phyloP scores from a whole-genome alignment of 495 filamentous ascomycete genomes.

The Talaromyces adpressus region DNA sequence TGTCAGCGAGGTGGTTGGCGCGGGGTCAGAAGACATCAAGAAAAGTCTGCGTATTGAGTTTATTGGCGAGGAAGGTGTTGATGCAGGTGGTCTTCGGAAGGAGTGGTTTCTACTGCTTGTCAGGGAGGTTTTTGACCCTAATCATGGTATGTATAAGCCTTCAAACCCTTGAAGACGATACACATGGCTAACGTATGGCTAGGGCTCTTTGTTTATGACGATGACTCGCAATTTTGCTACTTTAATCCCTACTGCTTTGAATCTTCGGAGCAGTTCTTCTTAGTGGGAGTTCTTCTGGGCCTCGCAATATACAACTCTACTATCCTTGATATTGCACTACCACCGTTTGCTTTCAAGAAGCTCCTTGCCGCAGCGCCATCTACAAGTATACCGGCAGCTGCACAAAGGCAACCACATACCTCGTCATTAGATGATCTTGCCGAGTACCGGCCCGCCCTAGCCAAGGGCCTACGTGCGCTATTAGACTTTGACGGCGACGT shows the following conservation, averaged over 20 bases:
- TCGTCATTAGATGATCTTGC: slow-evolving; percentile 80
- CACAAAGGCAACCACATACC: slow-evolving; percentile 54
- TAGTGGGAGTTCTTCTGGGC: slow-evolving; percentile 83
- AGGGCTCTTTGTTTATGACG: slow-evolving; percentile 90
- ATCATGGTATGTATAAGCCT: slow-evolving; percentile 56
- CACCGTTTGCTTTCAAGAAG: slow-evolving; percentile 91
- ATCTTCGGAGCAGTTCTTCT: slow-evolving; percentile 87
- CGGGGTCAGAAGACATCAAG: slow-evolving; percentile 82
- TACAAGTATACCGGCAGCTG: slow-evolving; percentile 41
- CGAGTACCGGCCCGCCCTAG: slow-evolving; percentile 73
- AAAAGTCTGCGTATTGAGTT: slow-evolving; percentile 88
- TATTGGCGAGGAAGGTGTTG: slow-evolving; percentile 81
- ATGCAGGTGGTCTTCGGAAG: slow-evolving; percentile 86
- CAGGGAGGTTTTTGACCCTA: slow-evolving; percentile 85
- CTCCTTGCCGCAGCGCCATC: slow-evolving; percentile 65
- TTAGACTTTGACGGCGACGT: slow-evolving; percentile 85
- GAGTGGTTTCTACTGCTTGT: slow-evolving; percentile 95
- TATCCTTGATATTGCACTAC: slow-evolving; percentile 84
- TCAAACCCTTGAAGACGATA: background rate
- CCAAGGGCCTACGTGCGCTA: slow-evolving; percentile 66
- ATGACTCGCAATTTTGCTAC: slow-evolving; percentile 91
- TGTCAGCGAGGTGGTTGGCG: slow-evolving; percentile 82
- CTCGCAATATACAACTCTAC: slow-evolving; percentile 96
- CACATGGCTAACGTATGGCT: background rate
- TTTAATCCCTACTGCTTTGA: slow-evolving; percentile 92